Evolutionary conservation across 768 basidiomycete genomes (phyloP).

Genomic region (Termitomyces sp.): DNA sequence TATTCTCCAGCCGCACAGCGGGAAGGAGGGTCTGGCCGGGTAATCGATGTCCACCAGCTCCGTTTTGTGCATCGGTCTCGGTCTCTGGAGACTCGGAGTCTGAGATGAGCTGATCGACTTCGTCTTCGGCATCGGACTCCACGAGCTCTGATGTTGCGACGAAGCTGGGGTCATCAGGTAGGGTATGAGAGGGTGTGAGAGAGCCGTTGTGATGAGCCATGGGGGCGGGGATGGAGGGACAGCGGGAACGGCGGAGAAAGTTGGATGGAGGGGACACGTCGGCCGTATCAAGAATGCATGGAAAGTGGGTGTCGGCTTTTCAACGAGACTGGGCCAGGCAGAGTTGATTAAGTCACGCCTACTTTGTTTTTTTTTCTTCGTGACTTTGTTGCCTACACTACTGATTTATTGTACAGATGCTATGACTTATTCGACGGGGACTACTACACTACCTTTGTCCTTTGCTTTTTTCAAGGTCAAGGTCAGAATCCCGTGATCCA

Average conservation of each 20-base stretch:
- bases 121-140: constrained; percentile 50
- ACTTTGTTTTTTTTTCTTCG: constrained; percentile 3
- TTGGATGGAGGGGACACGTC: constrained; percentile 3
- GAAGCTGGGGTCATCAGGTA: constrained; percentile 1
- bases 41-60: constrained; percentile 32
- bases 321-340: constrained; percentile 2
- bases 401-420: not conserved
- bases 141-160: constrained; percentile 15
- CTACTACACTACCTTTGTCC: constrained; percentile 47
- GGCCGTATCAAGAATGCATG: constrained; percentile 12
- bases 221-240: not conserved
- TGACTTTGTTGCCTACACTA: not conserved
- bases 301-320: constrained; percentile 7
- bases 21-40: constrained; percentile 69
- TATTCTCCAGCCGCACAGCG: constrained; percentile 61
- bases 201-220: constrained; percentile 8
- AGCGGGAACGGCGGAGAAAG: not conserved
- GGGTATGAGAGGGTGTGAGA: not conserved
- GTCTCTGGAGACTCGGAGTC: constrained; percentile 40
- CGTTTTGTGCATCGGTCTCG: constrained; percentile 23
- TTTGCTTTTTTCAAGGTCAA: constrained; percentile 55
- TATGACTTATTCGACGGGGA: constrained; percentile 29
- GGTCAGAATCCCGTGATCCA: constrained; percentile 66
- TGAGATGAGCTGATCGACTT: constrained; percentile 63
- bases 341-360: constrained; percentile 8